phyloP scores from a whole-genome alignment of 148 eudicot species.

The Nepenthes mirabilis region DNA sequence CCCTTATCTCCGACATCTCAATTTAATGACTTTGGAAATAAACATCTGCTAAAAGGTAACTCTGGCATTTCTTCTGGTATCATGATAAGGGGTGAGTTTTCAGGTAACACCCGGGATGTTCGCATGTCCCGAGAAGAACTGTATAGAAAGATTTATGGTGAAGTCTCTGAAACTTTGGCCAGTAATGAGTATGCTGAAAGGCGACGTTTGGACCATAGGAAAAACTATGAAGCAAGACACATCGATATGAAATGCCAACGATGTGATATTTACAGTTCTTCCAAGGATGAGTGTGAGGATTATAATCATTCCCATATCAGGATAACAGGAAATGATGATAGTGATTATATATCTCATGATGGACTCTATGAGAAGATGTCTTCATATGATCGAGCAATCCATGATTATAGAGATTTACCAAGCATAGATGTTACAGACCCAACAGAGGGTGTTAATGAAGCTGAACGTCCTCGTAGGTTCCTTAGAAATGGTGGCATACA shows the following conservation, averaged over 20 bases:
- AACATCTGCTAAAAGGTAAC: constrained; percentile 14
- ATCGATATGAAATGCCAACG: constrained; percentile 11
- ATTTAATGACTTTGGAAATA: constrained; percentile 15
- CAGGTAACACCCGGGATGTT: constrained; percentile 13
- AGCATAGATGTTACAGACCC: constrained; percentile 13
- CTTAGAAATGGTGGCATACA: constrained; percentile 5
- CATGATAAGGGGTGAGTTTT: constrained; percentile 8
- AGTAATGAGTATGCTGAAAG: constrained; percentile 16
- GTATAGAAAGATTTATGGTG: constrained; percentile 11
- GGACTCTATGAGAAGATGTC: constrained; percentile 9
- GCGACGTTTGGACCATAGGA: constrained; percentile 13
- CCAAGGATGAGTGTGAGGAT: constrained; percentile 15
- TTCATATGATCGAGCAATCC: constrained; percentile 10
- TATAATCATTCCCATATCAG: constrained; percentile 16
- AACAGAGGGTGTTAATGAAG: constrained; percentile 9
- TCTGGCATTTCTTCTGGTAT: constrained; percentile 20
- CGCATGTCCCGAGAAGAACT: constrained; percentile 10
- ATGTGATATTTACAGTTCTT: constrained; percentile 12
- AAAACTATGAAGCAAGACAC: constrained; percentile 11
- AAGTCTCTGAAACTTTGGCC: constrained; percentile 12
- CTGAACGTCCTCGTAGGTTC: constrained; percentile 23
- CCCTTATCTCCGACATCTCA: constrained; percentile 10
- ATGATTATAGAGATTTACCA: constrained; percentile 10
- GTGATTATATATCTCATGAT: constrained; percentile 14
- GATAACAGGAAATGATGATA: constrained; percentile 12